Evolutionary conservation across 2,329 filamentous ascomycete species (phyloP), one percentile per base, ranked within the genome.

Genomic region (Colletotrichum salicis): DNA sequence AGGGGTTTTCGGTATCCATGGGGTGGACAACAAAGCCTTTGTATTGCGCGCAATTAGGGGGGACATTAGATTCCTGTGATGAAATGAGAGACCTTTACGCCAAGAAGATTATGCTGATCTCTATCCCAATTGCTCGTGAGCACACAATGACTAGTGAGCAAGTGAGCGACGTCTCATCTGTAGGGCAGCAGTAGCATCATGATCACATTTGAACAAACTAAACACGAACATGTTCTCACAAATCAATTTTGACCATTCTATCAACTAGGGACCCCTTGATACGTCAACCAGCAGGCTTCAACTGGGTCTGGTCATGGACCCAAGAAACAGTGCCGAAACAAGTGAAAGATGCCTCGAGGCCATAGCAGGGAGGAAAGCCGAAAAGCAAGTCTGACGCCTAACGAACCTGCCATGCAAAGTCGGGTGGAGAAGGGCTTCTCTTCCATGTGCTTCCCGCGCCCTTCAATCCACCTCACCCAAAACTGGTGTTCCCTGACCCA

Each of bases 371-470:
- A 72, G 59, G 65, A 55, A 70, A 35, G 68, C 29, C 58, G 57
- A 70, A 64, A 57, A 61, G n/a, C 70, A 69, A 58, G 48, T 61
- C 67, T 66, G 52, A 74, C 73, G 73, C 73, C 73, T 73, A 74
- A 73, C 71, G 67, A 69, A 71, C 71, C 61, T 67, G 64, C 62
- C 71, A 73, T 74, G 73, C 73, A 74, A 73, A 67, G 64, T 37
- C 61, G 68, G 63, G 64, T 22, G 48, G 31, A 52, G 54, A 29
- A 29, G 64, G 59, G 24, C 41, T 48, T 48, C 41, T 54, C 27
- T 65, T 68, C 48, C 45, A 57, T 58, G 31, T 58, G 51, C 19
- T 52, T n/a, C 62, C 66, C 55, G 56, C 58, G 45, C 70, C 70
- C 60, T 41, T 51, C 57, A 45, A 48, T 62, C 33, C 67, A 48